Evolutionary conservation across 495 filamentous ascomycete genomes (phyloP).

Genomic region (Durotheca rogersii): DNA sequence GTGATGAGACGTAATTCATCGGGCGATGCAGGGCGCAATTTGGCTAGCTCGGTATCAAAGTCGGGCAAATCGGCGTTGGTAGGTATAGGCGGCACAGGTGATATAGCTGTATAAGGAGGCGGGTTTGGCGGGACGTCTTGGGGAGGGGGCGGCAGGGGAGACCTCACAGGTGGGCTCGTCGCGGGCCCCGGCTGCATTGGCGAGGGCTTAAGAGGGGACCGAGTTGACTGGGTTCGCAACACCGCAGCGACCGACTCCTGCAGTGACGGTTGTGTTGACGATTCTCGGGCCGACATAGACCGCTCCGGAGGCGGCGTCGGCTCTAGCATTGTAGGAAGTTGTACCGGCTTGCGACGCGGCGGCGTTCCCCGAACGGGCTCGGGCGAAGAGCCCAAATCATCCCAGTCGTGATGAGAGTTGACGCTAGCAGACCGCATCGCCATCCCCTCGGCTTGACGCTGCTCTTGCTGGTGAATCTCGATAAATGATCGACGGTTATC

Average conservation of each 20-base stretch:
- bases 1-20: slow-evolving; percentile 28
- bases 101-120: slow-evolving; percentile 13
- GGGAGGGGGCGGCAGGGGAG: slow-evolving; percentile 21
- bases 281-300: slow-evolving; percentile 22
- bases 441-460: slow-evolving; percentile 70
- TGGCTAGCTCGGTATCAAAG: slow-evolving; percentile 23
- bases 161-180: slow-evolving; percentile 21
- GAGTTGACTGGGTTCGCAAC: slow-evolving; percentile 34
- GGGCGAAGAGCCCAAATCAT: slow-evolving; percentile 31
- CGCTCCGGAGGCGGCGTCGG: slow-evolving; percentile 28
- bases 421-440: slow-evolving; percentile 44
- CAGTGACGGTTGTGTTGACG: slow-evolving; percentile 22
- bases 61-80: slow-evolving; percentile 19
- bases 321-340: slow-evolving; percentile 20
- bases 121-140: slow-evolving; percentile 7
- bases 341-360: slow-evolving; percentile 17
- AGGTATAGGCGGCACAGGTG: slow-evolving; percentile 28
- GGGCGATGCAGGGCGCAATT: slow-evolving; percentile 24
- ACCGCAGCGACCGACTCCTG: slow-evolving; percentile 34
- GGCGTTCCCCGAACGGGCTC: slow-evolving; percentile 21
- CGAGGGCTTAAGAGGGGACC: slow-evolving; percentile 26
- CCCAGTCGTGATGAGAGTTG: slow-evolving; percentile 29
- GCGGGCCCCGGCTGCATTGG: slow-evolving; percentile 20
- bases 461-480: slow-evolving; percentile 65
- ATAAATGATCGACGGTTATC: slow-evolving; percentile 52